Base-by-base conservation (phyloP, 2,329 filamentous ascomycete species). In the Cercospora brassicicola region DNA sequence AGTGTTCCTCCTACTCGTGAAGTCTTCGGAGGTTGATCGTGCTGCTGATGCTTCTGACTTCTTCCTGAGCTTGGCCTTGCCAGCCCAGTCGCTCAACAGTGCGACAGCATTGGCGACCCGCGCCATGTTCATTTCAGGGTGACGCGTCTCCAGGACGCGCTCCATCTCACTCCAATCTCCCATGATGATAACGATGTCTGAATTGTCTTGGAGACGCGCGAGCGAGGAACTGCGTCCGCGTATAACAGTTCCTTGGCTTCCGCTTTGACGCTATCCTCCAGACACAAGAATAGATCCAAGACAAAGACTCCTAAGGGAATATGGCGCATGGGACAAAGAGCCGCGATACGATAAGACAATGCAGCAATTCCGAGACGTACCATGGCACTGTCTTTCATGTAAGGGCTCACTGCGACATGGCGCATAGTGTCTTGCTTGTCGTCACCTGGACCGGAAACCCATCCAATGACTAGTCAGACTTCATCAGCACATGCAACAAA, bases 141-240 rank as follows among this genome's bases (percentile, higher is more conserved):
- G 62, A 13, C 53, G 48, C 23, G 62, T 30, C 62, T 56, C 62
- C 62, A 64, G 62, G 62, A 64, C 62, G 31, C 53, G 48, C 48
- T 64, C 30, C 53, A 64, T 36, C 11, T 64, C 39, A n/a, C 23
- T 39, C 39, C 28, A 57, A 23, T 64, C 53, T 26, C 31, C 62
- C 62, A 64, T 57, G 15, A 36, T 55, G 9, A 15, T 63, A n/a
- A 51, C 13, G 18, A 30, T 48, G 15, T 36, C 8, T 20, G n/a
- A 7, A 36, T 36, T 36, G 8, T 20, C 15, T 11, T 31, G n/a
- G 9, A 36, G n/a, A 5, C 23, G 13, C 13, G 8, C 26, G 18
- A 36, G 18, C 30, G 18, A 26, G 10, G 48, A 30, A 2, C 20
- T 28, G 23, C 23, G 13, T 30, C 48, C 48, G 9, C 4, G 48